Conservation (phyloP, 1,284 basidiomycete genomes). For the Paramarasmius palmivorus region DNA sequence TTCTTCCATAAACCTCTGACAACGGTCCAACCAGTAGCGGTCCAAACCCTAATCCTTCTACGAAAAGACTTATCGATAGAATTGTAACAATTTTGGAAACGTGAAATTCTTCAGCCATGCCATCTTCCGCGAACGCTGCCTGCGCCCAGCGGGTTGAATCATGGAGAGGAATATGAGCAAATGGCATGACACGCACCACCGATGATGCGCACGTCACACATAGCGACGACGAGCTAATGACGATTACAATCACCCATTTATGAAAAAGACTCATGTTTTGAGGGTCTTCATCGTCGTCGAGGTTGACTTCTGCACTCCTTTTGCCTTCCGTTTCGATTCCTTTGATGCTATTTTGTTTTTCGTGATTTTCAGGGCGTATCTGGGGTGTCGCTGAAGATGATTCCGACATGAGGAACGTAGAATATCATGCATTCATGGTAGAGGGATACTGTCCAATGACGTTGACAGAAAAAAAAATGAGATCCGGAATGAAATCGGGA, state of each 20-base stretch:
- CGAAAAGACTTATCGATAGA: slow-evolving; percentile 71
- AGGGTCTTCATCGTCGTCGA: slow-evolving; percentile 43
- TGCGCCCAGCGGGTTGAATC: slow-evolving; percentile 22
- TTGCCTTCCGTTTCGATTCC: too few species aligned
- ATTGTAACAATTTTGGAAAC: slow-evolving; percentile 67
- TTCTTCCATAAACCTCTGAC: slow-evolving; percentile 59
- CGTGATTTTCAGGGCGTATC: too few species aligned
- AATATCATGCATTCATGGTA: too few species aligned
- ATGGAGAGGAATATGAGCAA: not conserved
- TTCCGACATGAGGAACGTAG: too few species aligned
- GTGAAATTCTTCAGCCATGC: slow-evolving; percentile 58
- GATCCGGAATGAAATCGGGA: too few species aligned
- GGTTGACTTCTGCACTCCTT: slow-evolving; percentile 7
- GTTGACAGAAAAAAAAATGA: too few species aligned
- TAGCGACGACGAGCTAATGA: slow-evolving; percentile 53
- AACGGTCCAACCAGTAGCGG: slow-evolving; percentile 58
- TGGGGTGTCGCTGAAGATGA: too few species aligned
- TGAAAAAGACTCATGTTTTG: slow-evolving; percentile 42
- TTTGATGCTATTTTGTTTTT: too few species aligned
- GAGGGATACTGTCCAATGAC: too few species aligned
- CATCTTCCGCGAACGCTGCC: slow-evolving; percentile 69
- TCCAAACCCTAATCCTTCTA: slow-evolving; percentile 46
- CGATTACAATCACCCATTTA: slow-evolving; percentile 61
- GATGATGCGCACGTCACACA: slow-evolving; percentile 76
- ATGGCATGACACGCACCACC: slow-evolving; percentile 44